Base-by-base conservation (phyloP, 768 basidiomycete species). In the Collybia mongolica region DNA sequence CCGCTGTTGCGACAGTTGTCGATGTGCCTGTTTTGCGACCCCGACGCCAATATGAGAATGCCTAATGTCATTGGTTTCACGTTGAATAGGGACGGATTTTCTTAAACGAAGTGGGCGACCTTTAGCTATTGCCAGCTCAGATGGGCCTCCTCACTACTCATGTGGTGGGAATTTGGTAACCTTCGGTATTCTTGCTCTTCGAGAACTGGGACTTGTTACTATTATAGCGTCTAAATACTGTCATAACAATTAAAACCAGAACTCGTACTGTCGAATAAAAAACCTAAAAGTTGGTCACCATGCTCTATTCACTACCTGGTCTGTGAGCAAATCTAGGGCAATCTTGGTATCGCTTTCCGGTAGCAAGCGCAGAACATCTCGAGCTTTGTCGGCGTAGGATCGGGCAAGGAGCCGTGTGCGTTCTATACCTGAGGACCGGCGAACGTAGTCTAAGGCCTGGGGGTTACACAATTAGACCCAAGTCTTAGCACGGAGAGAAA, bases 341-440 rank as follows among this genome's bases (percentile, higher is more conserved):
- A 73, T 70, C 65, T 82, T 84, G 24, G 90, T 84, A 52, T 91
- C 87, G 58, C 88, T 90, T 54, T 89, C 86, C 6, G 95, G 95
- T 46, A 98, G 74, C 5, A 76, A 65, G 26, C 66, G 69, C 14
- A 97, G 72, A 14, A 81, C 80, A 53, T 88, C 83, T 32, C 80
- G 77, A 15, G 95, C 95, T 60, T 84, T 85, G 35, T 81, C 76
- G 0, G 90, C 90, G 60, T 97, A 91, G 18, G 73, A 68, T 38
- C 71, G 69, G 5, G 95, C 95, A 19, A 98, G 83, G 35, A 80
- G 76, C 11, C 82, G 78, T 5, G 94, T 97, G 28, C 89, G 83
- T 52, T 86, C 79, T 26, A 95, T 72, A 11, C 90, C 93, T 11
- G 86, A 82, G 11, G 88, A 90, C 20, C 74, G 67, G 20, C 76